phyloP scores from a whole-genome alignment of 208 protist genomes.

The Herpetomonas tarakana region DNA sequence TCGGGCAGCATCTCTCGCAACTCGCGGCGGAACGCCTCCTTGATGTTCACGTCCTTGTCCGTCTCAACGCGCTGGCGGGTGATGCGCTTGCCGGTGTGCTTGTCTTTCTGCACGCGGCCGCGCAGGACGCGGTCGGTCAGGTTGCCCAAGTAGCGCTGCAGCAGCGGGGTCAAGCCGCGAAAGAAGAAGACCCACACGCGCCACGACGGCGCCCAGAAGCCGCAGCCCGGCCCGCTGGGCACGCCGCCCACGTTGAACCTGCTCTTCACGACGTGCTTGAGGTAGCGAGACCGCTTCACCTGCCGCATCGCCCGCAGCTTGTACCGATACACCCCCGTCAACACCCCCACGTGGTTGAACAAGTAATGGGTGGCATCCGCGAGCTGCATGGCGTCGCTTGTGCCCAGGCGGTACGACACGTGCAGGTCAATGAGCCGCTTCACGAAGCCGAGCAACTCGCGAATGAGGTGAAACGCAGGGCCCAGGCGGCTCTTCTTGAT shows the following conservation, averaged over 20 bases:
- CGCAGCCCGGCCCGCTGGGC: constrained; percentile 97
- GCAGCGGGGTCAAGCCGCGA: constrained; percentile 99
- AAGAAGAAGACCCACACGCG: constrained; percentile 99
- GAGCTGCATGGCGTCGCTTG: constrained; percentile 99
- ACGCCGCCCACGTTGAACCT: constrained; percentile 99
- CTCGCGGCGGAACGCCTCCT: constrained; percentile 99
- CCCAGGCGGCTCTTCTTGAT: constrained; percentile 99
- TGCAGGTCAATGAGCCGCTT: constrained; percentile 99
- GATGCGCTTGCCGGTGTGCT: constrained; percentile 98
- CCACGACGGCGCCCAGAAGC: constrained; percentile 99
- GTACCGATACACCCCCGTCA: constrained; percentile 99
- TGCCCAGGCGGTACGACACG: constrained; percentile 99
- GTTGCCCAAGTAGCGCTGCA: constrained; percentile 99
- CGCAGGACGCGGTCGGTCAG: constrained; percentile 99
- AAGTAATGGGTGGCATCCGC: constrained; percentile 99
- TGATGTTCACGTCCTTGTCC: constrained; percentile 99
- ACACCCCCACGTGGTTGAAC: constrained; percentile 99
- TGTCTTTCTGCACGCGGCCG: constrained; percentile 94
- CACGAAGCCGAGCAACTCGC: constrained; percentile 99
- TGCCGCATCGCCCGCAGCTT: constrained; percentile 99
- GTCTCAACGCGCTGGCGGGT: constrained; percentile 99
- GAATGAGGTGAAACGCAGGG: constrained; percentile 99
- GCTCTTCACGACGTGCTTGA: constrained; percentile 99
- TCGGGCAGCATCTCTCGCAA: constrained; percentile 99
- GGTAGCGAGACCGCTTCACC: constrained; percentile 98